phyloP scores from a whole-genome alignment of 805 yeast genomes.

The Candida sithepensis region DNA sequence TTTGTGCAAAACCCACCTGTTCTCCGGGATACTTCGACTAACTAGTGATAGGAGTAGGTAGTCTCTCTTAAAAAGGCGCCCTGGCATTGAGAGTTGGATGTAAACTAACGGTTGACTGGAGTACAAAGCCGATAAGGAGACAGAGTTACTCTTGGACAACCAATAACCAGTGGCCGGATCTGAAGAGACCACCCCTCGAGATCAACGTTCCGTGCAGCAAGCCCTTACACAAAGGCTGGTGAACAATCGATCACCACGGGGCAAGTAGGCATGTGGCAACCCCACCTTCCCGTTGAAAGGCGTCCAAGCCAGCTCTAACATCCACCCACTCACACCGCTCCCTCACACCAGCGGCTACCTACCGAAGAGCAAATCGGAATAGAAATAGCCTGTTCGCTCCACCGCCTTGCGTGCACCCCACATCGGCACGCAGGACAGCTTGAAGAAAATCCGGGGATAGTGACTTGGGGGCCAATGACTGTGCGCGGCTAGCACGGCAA shows the following conservation, averaged over 20 bases:
- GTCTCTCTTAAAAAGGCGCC: no score
- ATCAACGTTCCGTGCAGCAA: background rate
- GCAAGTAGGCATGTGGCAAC: background rate
- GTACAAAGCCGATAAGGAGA: background rate
- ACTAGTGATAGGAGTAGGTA: no score
- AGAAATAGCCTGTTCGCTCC: conserved; percentile 17
- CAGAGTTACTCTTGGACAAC: background rate
- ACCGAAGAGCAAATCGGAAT: conserved; percentile 15
- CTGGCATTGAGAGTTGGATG: no score
- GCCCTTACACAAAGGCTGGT: background rate
- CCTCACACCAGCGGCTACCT: background rate
- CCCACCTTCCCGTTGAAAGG: background rate
- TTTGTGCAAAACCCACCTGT: no score
- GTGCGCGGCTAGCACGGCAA: conserved; percentile 15
- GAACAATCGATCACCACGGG: background rate
- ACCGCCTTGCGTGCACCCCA: background rate
- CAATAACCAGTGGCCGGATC: background rate
- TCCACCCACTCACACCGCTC: background rate
- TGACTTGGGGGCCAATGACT: conserved; percentile 12
- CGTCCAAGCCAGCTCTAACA: no score
- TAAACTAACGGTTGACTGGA: background rate
- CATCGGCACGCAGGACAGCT: background rate
- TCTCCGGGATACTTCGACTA: no score
- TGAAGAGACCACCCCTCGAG: background rate
- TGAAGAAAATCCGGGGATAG: conserved; percentile 15